These are phyloP conservation scores for Coniella lustricola DNA, from an alignment of 2,329 filamentous ascomycete species.

Conservation along the genomic window DNA sequence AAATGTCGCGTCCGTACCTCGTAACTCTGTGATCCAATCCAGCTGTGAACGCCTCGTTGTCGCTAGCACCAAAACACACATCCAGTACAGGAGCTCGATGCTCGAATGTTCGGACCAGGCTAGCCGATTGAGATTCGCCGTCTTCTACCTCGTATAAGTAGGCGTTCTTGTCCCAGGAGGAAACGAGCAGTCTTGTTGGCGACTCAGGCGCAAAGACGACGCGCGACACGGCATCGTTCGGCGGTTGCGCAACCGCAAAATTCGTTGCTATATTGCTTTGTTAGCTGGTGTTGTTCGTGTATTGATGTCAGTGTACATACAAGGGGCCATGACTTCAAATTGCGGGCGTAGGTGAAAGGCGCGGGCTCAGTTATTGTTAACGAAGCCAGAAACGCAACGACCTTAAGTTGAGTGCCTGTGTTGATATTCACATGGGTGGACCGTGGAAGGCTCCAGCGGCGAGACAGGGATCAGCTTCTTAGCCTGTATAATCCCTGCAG, in stretches of 20 bases:
- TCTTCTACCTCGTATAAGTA: conserved; percentile 76
- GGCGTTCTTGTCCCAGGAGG: conserved; percentile 89
- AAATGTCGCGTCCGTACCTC: conserved; percentile 41
- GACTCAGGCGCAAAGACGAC: conserved; percentile 76
- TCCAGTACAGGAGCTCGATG: conserved; percentile 83
- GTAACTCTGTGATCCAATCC: conserved; percentile 83
- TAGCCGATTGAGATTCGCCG: conserved; percentile 50
- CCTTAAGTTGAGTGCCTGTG: background rate
- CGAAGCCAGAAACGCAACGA: background rate
- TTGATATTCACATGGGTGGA: conserved; percentile 11
- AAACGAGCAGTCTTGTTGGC: conserved; percentile 73
- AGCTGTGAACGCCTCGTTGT: conserved; percentile 77
- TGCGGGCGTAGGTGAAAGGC: background rate
- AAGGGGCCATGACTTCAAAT: conserved; percentile 32
- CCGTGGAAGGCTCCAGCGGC: background rate
- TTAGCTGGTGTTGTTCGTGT: conserved; percentile 15
- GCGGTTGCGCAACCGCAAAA: conserved; percentile 76
- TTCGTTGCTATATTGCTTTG: conserved; percentile 49
- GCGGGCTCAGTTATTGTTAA: background rate
- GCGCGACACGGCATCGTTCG: conserved; percentile 79
- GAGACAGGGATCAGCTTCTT: conserved; percentile 12
- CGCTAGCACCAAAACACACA: conserved; percentile 79
- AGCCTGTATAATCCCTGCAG: conserved; percentile 7
- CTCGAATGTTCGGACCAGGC: conserved; percentile 66
- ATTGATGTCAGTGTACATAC: conserved; percentile 22